Evolutionary conservation across 371 early-diverging fungal species (phyloP).

Genomic region (Mortierella sp.): DNA sequence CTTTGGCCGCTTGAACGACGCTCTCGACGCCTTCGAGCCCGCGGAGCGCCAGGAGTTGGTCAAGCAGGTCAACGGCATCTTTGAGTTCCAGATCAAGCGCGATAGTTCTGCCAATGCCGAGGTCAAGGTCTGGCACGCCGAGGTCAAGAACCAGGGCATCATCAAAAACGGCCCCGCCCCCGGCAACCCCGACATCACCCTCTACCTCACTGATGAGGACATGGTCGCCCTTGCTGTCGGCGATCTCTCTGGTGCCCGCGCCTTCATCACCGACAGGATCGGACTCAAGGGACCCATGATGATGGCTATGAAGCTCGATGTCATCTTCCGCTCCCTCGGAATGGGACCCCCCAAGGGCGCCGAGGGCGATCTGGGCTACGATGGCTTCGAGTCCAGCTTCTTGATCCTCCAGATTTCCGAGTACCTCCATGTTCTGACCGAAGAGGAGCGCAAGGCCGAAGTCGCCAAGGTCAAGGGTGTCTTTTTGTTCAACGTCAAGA

Average conservation of each 20-base stretch:
- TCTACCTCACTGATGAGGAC: conserved; percentile 70
- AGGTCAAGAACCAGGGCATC: conserved; percentile 73
- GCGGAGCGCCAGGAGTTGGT: conserved; percentile 61
- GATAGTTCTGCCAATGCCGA: conserved; percentile 56
- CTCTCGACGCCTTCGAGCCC: conserved; percentile 55
- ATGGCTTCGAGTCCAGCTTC: conserved; percentile 56
- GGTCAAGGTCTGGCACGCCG: conserved; percentile 67
- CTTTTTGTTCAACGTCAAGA: conserved; percentile 88
- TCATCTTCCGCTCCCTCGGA: conserved; percentile 53
- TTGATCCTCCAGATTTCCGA: conserved; percentile 52
- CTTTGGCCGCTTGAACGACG: conserved; percentile 59
- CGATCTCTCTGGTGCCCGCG: conserved; percentile 83
- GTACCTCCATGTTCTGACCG: conserved; percentile 49
- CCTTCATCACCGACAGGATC: conserved; percentile 92
- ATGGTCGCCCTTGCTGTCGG: conserved; percentile 80
- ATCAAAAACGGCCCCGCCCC: conserved; percentile 55
- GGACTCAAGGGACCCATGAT: conserved; percentile 86
- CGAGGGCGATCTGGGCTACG: conserved; percentile 49
- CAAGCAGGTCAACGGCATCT: conserved; percentile 85
- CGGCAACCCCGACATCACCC: conserved; percentile 60
- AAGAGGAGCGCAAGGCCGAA: conserved; percentile 56
- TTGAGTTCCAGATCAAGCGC: conserved; percentile 85
- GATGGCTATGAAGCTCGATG: conserved; percentile 75
- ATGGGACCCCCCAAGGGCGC: conserved; percentile 56
- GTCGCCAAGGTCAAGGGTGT: conserved; percentile 81